These are phyloP conservation scores for Colletotrichum tropicale DNA, from an alignment of 2,329 filamentous ascomycete genomes.

Conservation along the genomic window DNA sequence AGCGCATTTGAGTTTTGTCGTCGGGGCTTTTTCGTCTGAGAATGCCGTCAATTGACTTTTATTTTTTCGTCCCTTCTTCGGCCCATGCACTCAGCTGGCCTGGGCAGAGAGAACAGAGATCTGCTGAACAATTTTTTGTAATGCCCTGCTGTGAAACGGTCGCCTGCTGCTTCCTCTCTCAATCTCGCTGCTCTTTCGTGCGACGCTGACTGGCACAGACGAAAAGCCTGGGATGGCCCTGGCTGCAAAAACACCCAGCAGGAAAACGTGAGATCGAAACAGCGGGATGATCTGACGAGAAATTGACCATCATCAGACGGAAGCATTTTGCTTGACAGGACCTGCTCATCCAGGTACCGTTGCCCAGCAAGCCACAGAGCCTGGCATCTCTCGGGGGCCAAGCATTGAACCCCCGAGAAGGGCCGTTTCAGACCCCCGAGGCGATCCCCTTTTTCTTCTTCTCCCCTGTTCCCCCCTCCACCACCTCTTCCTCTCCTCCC, in stretches of 20 bases:
- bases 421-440: conserved; percentile 18
- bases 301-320: conserved; percentile 1
- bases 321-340: neutral
- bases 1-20: neutral
- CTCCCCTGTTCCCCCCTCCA: neutral
- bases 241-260: neutral
- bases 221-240: neutral
- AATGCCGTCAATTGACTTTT: neutral
- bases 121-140: neutral
- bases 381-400: neutral
- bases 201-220: neutral
- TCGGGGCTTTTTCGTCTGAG: neutral
- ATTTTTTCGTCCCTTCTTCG: neutral
- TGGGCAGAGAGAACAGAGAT: neutral
- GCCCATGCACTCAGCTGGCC: neutral
- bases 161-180: neutral
- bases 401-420: conserved; percentile 7
- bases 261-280: conserved; percentile 11
- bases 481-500: neutral
- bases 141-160: neutral
- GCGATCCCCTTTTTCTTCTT: conserved; percentile 7
- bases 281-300: conserved; percentile 12
- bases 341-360: neutral
- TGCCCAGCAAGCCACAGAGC: neutral
- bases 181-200: neutral